Percentiles rank a stretch among this genome's conserved stretches.
Conservation (phyloP, 1,284 basidiomycete genomes). For the Melampsora medusae region DNA sequence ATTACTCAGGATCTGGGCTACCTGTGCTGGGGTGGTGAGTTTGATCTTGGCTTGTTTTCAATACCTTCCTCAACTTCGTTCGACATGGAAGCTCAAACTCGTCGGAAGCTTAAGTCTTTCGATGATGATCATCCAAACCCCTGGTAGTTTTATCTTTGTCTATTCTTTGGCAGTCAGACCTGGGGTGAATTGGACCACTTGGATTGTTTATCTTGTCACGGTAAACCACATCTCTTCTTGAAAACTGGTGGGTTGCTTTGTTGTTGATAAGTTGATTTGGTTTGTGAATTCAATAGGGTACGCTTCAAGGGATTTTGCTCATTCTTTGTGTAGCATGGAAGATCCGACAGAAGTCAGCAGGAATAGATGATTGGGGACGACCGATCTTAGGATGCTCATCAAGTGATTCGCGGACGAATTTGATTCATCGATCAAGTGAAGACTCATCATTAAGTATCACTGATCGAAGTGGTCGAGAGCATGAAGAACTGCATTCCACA, state of each 20-base stretch:
- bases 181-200: constrained; percentile 53
- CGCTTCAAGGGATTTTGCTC: constrained; percentile 79
- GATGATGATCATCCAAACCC: constrained; percentile 89
- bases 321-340: constrained; percentile 56
- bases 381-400: constrained; percentile 56
- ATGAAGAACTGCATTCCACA: too few relatives aligned
- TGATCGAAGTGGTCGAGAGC: too few relatives aligned
- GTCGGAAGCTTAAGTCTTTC: constrained; percentile 88
- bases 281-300: constrained; percentile 57
- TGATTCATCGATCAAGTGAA: not conserved
- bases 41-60: constrained; percentile 75
- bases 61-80: constrained; percentile 80
- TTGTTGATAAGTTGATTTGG: not conserved
- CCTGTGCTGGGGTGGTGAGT: constrained; percentile 79
- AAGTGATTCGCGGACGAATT: not conserved
- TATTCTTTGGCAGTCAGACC: constrained; percentile 54
- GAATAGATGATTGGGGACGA: constrained; percentile 89
- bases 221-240: constrained; percentile 15
- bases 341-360: constrained; percentile 59
- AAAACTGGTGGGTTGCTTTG: too few relatives aligned
- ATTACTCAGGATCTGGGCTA: constrained; percentile 69
- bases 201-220: constrained; percentile 52
- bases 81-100: constrained; percentile 73
- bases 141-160: constrained; percentile 54
- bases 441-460: not conserved